Evolutionary conservation across 2,329 filamentous ascomycete genomes (phyloP), one percentile per base, ranked within the genome.

Genomic region (Sporothrix dimorphospora): DNA sequence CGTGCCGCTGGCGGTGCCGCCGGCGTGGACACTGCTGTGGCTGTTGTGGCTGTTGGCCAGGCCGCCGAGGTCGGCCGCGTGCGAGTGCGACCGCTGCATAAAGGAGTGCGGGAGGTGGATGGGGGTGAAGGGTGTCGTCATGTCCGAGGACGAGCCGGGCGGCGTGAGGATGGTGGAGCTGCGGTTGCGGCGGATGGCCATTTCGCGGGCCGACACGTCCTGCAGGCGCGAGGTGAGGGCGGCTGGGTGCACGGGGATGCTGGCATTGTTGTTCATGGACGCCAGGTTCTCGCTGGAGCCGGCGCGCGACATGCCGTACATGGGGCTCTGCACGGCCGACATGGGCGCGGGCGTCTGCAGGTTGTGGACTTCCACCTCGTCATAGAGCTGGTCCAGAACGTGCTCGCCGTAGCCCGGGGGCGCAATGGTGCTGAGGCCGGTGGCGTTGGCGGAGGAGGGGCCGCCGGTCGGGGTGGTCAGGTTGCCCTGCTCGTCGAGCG

Each of bases 361-460:
- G n/a, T 93, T 93, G 70, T 87, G 89, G 9, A 89, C 86, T 77
- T 97, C 93, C 72, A 98, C 87, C 74, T 95, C 93, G 76, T 94
- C 93, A 81, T 97, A 99, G 1, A 98, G 85, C 79, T 93, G 91
- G 80, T 99, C 96, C 34, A 98, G 88, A 59, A 92, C 87, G 80
- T 98, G 96, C 77, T 95, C 89, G 73, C 94, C 94, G 77, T 99
- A 99, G 51, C 94, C 89, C 0, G 96, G 96, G n/a, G 96, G 96
- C 12, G 95, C 94, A 72, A 92, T 88, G 24, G 88, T 85, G 72
- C 88, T 84, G 53, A 89, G 11, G 83, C 12, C 38, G 57, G 12
- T 21, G 6, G 68, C 47, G 40, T 55, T 83, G 45, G 82, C 83
- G 79, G 76, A 85, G 81, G 73, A 84, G 76, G 87, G 85, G n/a